These are phyloP conservation scores for Halophytophthora batemanensis DNA, from an alignment of 352 stramenopile species.

Conservation along the genomic window DNA sequence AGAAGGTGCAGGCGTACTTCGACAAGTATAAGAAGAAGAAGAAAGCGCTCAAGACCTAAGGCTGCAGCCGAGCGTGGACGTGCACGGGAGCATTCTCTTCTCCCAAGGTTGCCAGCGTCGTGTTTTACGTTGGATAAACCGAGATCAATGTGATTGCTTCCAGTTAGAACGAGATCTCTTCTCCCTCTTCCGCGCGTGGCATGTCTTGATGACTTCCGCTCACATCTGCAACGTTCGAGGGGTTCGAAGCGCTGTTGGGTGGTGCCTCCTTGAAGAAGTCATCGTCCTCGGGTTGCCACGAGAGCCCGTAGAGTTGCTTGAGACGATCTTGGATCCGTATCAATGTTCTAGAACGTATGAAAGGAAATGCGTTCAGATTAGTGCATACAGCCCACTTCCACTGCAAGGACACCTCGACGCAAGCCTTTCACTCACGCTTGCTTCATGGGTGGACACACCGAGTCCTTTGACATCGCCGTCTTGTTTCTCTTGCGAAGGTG, in stretches of 20 bases:
- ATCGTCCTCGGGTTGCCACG: conserved; percentile 49
- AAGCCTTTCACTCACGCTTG: conserved; percentile 27
- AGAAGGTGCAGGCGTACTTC: conserved; percentile 94
- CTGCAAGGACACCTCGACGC: background rate
- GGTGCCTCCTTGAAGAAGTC: conserved; percentile 28
- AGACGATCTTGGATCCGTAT: conserved; percentile 60
- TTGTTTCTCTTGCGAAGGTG: conserved; percentile 25
- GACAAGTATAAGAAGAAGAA: conserved; percentile 97
- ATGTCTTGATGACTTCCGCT: conserved; percentile 9
- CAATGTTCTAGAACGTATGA: conserved; percentile 45
- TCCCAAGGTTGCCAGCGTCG: conserved; percentile 3
- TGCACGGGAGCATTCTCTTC: background rate
- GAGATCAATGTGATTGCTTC: conserved; percentile 13
- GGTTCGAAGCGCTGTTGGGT: conserved; percentile 3
- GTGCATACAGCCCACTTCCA: background rate
- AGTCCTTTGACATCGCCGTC: conserved; percentile 4
- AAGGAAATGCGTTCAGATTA: background rate
- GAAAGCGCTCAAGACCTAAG: conserved; percentile 90
- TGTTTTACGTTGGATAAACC: conserved; percentile 11
- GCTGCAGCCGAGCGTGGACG: conserved; percentile 2
- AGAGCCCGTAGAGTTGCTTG: conserved; percentile 42
- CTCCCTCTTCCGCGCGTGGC: conserved; percentile 2
- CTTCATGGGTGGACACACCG: conserved; percentile 32
- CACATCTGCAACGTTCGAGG: background rate
- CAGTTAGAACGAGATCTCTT: conserved; percentile 8